A percentile compares a stretch with the other conserved stretches of the same genome.
phyloP scores from a whole-genome alignment of 768 basidiomycete species.

The Kwoniella heveanensis region DNA sequence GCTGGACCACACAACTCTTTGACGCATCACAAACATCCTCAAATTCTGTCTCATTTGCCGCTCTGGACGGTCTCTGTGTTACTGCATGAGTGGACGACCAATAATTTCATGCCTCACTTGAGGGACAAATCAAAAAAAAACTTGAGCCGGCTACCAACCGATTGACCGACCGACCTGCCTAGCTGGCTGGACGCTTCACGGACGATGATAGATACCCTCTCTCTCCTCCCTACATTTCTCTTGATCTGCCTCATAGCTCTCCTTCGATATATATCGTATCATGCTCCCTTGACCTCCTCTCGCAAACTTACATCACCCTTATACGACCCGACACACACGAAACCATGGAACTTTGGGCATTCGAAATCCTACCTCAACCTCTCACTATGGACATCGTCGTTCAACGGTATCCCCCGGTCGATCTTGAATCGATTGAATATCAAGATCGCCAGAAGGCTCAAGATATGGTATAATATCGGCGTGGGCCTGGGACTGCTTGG shows the following conservation, averaged over 20 bases:
- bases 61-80: no score
- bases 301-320: slow-evolving; percentile 25
- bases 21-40: no score
- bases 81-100: no score
- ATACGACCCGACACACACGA: neutral
- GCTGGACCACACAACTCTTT: no score
- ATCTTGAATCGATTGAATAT: slow-evolving; percentile 18
- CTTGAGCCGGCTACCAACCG: neutral
- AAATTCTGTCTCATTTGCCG: no score
- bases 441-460: slow-evolving; percentile 10
- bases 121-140: no score
- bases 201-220: slow-evolving; percentile 11
- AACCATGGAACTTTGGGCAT: slow-evolving; percentile 29
- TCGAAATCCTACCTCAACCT: slow-evolving; percentile 11
- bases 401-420: slow-evolving; percentile 31
- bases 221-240: slow-evolving; percentile 22
- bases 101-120: no score
- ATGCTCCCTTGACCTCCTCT: slow-evolving; percentile 7
- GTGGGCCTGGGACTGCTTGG: slow-evolving; percentile 27
- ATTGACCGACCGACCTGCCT: neutral
- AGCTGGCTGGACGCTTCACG: neutral
- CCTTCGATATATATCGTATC: slow-evolving; percentile 19
- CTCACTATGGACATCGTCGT: slow-evolving; percentile 30
- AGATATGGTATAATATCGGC: slow-evolving; percentile 29
- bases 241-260: slow-evolving; percentile 25